These are phyloP conservation scores for Rhizopogon vulgaris DNA, from an alignment of 768 basidiomycete species.

Conservation along the genomic window DNA sequence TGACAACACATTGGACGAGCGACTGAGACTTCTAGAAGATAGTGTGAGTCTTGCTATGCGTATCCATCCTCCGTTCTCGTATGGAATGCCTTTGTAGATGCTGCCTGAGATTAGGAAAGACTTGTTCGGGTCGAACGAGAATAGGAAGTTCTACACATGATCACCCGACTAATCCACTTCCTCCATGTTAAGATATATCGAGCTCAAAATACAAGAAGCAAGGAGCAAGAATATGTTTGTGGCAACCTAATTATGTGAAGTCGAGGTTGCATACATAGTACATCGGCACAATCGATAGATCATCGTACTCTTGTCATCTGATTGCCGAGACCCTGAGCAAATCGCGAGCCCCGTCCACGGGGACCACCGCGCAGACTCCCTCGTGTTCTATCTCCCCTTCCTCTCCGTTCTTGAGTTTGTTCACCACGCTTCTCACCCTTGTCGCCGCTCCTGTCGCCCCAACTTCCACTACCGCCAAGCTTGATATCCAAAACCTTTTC, in stretches of 20 bases:
- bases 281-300: background rate
- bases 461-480: slow-evolving; percentile 59
- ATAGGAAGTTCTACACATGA: slow-evolving; percentile 85
- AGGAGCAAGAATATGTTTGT: too few species aligned
- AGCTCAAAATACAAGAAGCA: too few species aligned
- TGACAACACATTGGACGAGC: slow-evolving; percentile 93
- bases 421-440: slow-evolving; percentile 33
- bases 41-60: slow-evolving; percentile 45
- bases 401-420: slow-evolving; percentile 70
- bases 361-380: slow-evolving; percentile 51
- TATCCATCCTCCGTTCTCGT: background rate
- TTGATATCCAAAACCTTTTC: slow-evolving; percentile 86
- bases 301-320: slow-evolving; percentile 49
- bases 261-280: too few species aligned
- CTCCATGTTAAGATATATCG: too few species aligned
- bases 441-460: slow-evolving; percentile 46
- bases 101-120: slow-evolving; percentile 88
- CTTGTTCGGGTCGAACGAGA: slow-evolving; percentile 85
- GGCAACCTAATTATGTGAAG: too few species aligned
- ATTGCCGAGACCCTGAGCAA: slow-evolving; percentile 77
- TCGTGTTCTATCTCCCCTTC: slow-evolving; percentile 58
- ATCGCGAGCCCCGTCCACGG: slow-evolving; percentile 72
- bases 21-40: slow-evolving; percentile 84
- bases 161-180: background rate
- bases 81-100: slow-evolving; percentile 55